These are phyloP conservation scores for Parachaetomium inaequale DNA, from an alignment of 495 filamentous ascomycete species.

Conservation along the genomic window DNA sequence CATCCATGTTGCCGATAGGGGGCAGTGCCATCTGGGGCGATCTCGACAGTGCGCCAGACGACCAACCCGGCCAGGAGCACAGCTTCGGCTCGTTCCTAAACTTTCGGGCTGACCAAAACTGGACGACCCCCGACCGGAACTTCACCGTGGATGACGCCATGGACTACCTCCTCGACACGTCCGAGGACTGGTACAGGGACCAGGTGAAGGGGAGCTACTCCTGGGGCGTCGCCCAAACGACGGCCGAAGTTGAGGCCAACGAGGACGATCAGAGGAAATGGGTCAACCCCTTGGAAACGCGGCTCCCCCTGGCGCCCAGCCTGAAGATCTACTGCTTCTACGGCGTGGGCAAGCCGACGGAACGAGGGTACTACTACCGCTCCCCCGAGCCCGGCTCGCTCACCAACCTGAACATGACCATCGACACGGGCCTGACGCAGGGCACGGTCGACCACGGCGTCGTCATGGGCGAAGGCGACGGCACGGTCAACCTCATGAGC, in stretches of 20 bases:
- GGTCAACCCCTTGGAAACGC: conserved; percentile 91
- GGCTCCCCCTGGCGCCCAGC: conserved; percentile 81
- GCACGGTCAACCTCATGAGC: conserved; percentile 85
- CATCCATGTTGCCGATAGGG: conserved; percentile 95
- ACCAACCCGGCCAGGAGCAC: conserved; percentile 63
- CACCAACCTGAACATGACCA: conserved; percentile 75
- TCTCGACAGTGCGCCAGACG: conserved; percentile 83
- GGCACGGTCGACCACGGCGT: conserved; percentile 80
- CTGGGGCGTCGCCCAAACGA: conserved; percentile 80
- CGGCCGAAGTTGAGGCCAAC: conserved; percentile 79
- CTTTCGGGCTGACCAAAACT: conserved; percentile 63
- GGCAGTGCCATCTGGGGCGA: conserved; percentile 95
- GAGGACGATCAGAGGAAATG: conserved; percentile 78
- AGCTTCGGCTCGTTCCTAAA: conserved; percentile 81
- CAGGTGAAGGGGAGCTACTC: conserved; percentile 73
- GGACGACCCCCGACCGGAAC: conserved; percentile 60
- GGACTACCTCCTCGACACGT: conserved; percentile 68
- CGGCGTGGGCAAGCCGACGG: conserved; percentile 85
- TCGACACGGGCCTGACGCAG: conserved; percentile 72
- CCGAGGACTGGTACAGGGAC: conserved; percentile 80
- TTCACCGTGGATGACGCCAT: conserved; percentile 76
- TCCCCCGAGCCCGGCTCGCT: conserved; percentile 60
- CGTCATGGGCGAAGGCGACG: conserved; percentile 89
- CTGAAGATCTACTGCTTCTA: conserved; percentile 99
- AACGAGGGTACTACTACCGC: conserved; percentile 87